Conservation (phyloP, 805 yeast genomes). For the Brettanomyces naardenensis region DNA sequence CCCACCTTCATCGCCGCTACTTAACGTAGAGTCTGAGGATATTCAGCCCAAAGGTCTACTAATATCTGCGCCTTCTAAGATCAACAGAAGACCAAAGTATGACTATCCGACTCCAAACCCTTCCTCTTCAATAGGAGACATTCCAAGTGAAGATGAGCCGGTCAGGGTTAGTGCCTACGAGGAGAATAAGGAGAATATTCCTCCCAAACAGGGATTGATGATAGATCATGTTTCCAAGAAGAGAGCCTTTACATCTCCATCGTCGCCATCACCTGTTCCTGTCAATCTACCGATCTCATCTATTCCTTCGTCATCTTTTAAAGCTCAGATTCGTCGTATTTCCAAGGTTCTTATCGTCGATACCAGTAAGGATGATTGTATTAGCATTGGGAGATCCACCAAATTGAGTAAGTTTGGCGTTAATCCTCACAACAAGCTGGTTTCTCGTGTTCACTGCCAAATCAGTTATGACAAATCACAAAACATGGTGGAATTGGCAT, state of each 20-base stretch:
- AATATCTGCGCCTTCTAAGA: background rate
- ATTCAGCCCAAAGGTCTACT: background rate
- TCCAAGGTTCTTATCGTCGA: constrained; percentile 27
- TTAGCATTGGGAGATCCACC: constrained; percentile 64
- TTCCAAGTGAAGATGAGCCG: constrained; percentile 9
- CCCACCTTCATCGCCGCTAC: constrained; percentile 29
- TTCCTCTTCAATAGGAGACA: constrained; percentile 42
- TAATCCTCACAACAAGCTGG: constrained; percentile 40
- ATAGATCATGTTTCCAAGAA: too few relatives aligned
- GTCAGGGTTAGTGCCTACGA: background rate
- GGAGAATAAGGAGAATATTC: constrained; percentile 18
- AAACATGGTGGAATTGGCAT: constrained; percentile 45
- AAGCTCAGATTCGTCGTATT: background rate
- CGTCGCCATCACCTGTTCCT: constrained; percentile 24
- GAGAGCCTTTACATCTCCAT: too few relatives aligned
- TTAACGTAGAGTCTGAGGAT: constrained; percentile 10
- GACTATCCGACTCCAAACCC: constrained; percentile 71
- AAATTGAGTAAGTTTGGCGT: constrained; percentile 45
- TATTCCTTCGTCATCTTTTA: constrained; percentile 1
- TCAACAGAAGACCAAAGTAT: constrained; percentile 3
- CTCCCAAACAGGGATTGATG: too few relatives aligned
- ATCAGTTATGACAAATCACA: constrained; percentile 35
- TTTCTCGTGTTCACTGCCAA: constrained; percentile 61
- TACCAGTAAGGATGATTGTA: constrained; percentile 22
- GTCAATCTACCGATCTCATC: background rate